phyloP scores from a whole-genome alignment of 768 basidiomycete genomes.

The Butyriboletus loyo region DNA sequence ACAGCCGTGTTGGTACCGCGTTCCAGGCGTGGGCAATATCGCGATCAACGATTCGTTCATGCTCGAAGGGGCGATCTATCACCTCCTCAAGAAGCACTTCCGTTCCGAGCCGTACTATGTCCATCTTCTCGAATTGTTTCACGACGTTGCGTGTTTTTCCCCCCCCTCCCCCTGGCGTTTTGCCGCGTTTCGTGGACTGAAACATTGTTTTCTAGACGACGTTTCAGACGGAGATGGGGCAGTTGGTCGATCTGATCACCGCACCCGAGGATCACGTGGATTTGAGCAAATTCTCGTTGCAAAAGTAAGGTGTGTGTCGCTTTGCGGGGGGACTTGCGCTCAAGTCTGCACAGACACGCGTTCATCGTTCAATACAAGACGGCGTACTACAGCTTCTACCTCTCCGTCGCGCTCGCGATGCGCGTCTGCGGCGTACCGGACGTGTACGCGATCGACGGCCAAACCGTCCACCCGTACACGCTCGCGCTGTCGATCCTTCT shows the following conservation, averaged over 20 bases:
- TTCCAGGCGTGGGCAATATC: constrained; percentile 60
- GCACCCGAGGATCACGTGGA: constrained; percentile 91
- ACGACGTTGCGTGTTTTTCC: constrained; percentile 60
- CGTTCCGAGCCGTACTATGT: constrained; percentile 76
- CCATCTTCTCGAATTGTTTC: constrained; percentile 88
- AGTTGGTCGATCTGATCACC: constrained; percentile 93
- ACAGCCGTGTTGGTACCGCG: constrained; percentile 92
- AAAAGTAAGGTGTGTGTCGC: constrained; percentile 50
- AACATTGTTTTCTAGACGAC: constrained; percentile 56
- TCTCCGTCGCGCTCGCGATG: constrained; percentile 95
- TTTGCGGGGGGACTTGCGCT: too few species aligned
- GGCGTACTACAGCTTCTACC: constrained; percentile 97
- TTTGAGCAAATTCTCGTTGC: constrained; percentile 80
- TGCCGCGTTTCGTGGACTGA: too few species aligned
- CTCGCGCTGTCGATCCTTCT: constrained; percentile 78
- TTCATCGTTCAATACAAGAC: constrained; percentile 98
- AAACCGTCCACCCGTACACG: constrained; percentile 59
- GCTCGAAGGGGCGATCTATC: constrained; percentile 93
- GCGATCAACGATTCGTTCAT: constrained; percentile 97
- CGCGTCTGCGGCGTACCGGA: constrained; percentile 65
- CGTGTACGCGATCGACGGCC: constrained; percentile 39
- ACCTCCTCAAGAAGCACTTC: constrained; percentile 86
- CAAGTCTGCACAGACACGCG: constrained; percentile 79
- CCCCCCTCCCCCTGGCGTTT: too few species aligned
- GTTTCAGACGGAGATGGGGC: constrained; percentile 94